A percentile compares a stretch with the other conserved stretches of the same genome.
Conservation (phyloP, 495 filamentous ascomycete species). For the Beverwykella pulmonaria region DNA sequence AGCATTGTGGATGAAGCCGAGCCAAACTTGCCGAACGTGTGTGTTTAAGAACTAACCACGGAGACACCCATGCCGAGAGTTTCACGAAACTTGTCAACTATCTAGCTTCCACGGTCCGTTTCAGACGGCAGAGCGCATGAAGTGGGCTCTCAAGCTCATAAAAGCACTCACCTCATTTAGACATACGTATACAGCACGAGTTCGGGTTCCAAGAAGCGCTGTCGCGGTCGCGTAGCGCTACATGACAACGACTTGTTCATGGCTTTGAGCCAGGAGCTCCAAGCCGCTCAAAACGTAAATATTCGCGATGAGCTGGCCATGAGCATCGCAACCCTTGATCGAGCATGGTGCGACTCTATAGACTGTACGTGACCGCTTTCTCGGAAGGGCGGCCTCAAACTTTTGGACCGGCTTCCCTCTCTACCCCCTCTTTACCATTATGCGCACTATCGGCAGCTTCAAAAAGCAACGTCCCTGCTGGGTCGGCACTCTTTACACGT, state of each 20-base stretch:
- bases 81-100: constrained; percentile 16
- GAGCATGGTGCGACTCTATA: neutral
- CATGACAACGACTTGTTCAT: neutral
- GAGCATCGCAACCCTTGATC: neutral
- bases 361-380: neutral
- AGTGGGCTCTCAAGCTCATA: neutral
- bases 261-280: neutral
- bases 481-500: neutral
- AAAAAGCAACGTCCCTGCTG: neutral
- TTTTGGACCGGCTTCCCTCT: neutral
- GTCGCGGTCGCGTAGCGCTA: neutral
- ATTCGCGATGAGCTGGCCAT: neutral
- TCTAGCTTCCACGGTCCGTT: neutral
- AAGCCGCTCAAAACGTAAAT: neutral
- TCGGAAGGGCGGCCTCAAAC: neutral
- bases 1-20: neutral
- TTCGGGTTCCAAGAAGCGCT: neutral
- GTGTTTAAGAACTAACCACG: neutral
- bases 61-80: neutral
- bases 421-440: neutral
- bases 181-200: neutral
- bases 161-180: neutral
- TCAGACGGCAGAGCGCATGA: constrained; percentile 4
- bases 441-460: neutral
- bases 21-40: neutral